Conservation (phyloP, 2,329 filamentous ascomycete species). For the Grosmannia serpens region DNA sequence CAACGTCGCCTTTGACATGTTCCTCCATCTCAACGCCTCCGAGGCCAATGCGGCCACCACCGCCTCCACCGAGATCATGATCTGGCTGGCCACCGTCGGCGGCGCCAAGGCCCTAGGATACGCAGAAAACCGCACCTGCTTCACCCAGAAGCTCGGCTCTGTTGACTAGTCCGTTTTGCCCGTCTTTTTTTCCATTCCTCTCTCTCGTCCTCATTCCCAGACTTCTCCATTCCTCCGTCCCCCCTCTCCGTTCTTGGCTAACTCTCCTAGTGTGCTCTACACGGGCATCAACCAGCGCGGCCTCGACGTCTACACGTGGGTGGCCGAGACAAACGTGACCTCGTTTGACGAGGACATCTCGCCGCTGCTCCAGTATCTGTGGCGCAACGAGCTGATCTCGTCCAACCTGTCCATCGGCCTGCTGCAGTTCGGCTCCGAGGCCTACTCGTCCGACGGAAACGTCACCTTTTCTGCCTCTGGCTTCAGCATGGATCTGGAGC, state of each 20-base stretch:
- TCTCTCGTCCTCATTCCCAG: background rate
- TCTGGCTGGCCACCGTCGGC: slow-evolving; percentile 1
- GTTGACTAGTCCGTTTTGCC: background rate
- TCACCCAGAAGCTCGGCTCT: background rate
- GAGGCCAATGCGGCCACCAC: background rate
- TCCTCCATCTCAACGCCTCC: background rate
- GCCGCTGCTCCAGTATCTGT: slow-evolving; percentile 4
- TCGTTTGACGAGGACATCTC: background rate
- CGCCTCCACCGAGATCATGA: slow-evolving; percentile 3
- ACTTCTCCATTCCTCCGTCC: background rate
- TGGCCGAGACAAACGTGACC: background rate
- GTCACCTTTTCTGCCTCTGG: slow-evolving; percentile 1
- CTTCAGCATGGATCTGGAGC: background rate
- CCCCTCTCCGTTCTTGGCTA: background rate
- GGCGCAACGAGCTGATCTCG: slow-evolving; percentile 1
- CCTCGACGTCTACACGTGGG: slow-evolving; percentile 1
- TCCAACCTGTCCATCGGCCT: background rate
- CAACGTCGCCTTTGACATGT: slow-evolving; percentile 5
- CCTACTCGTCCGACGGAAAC: background rate
- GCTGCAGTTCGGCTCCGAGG: slow-evolving; percentile 1
- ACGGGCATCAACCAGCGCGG: background rate
- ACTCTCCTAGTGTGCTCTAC: background rate
- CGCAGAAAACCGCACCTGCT: background rate
- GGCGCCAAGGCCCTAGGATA: background rate
- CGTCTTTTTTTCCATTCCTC: background rate